Evolutionary conservation across 352 stramenopile species (phyloP), one percentile per base, ranked within the genome.

Genomic region (Phytophthora pinifolia): DNA sequence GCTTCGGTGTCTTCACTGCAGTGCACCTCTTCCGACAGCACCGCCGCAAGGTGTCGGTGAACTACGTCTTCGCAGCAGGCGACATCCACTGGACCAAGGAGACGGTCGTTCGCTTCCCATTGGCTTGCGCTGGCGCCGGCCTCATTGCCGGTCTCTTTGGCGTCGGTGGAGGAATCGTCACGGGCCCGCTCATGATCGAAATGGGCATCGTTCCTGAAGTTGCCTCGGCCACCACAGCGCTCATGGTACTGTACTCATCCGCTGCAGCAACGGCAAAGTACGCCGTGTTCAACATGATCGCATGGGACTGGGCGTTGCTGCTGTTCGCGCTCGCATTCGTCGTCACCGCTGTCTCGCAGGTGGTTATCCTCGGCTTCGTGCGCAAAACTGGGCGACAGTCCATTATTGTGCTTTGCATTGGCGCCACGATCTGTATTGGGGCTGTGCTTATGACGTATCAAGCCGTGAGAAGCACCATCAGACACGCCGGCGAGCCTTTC

Each of bases 351-450:
- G 34, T 85, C 31, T 59, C 70, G 15, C 74, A 86, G 36, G 38
- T 82, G 9, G 70, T 70, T 34, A 77, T 85, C 22, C 53, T 76
- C 5, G 60, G 72, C 12, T 83, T 72, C 47, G 68, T 86, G n/a
- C 67, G 73, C 4, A 67, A 68, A 34, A 77, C 74, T 10, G 72
- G 74, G 0, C 62, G 72, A 0, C 72, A 84, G 55, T 81, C 74
- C n/a, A 69, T 87, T 39, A 76, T 85, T 34, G 60, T 85, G 30
- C 60, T 83, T 8, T 87, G 70, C 36, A 81, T 86, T n/a, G 70
- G 63, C 35, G 49, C 59, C 13, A 72, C 70, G 15, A 75, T 79
- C 37, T 72, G 52, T 42, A 47, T 85, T 25, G 74, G 74, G 32
- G 66, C 59, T 14, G 46, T 60, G 6, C 55, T 80, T 50, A 86